Percentiles rank a stretch among this genome's conserved stretches.
These are phyloP conservation scores for Cyclostephanos tholiformis DNA, from an alignment of 108 stramenopile species.

Conservation along the genomic window DNA sequence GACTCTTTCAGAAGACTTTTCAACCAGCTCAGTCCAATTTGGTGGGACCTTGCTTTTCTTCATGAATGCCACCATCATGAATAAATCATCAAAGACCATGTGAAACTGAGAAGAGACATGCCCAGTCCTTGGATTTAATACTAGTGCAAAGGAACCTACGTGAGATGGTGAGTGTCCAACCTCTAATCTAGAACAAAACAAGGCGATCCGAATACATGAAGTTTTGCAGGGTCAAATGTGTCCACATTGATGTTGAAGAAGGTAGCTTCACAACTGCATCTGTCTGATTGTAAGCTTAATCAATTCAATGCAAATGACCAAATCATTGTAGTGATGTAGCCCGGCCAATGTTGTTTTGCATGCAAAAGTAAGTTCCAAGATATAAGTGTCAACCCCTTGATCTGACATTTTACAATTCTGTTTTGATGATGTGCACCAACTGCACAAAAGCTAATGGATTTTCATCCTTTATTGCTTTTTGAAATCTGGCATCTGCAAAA, in stretches of 20 bases:
- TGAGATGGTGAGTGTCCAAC: no score
- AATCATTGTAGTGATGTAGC: constrained; percentile 17
- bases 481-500: constrained; percentile 33
- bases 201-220: constrained; percentile 19
- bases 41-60: no score
- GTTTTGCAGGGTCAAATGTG: constrained; percentile 1
- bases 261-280: not conserved
- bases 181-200: no score
- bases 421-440: constrained; percentile 53
- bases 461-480: not conserved
- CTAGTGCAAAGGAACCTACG: no score
- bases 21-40: no score
- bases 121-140: no score
- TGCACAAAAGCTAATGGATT: constrained; percentile 18
- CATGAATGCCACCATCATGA: no score
- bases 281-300: constrained; percentile 14
- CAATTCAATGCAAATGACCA: constrained; percentile 50
- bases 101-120: no score
- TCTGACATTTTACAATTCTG: constrained; percentile 17
- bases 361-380: constrained; percentile 15
- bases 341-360: no score
- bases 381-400: constrained; percentile 5
- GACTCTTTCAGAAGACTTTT: no score
- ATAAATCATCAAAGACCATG: no score
- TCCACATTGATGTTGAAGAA: not conserved